phyloP scores from a whole-genome alignment of 257 asterid species.

The Rauvolfia tetraphylla region DNA sequence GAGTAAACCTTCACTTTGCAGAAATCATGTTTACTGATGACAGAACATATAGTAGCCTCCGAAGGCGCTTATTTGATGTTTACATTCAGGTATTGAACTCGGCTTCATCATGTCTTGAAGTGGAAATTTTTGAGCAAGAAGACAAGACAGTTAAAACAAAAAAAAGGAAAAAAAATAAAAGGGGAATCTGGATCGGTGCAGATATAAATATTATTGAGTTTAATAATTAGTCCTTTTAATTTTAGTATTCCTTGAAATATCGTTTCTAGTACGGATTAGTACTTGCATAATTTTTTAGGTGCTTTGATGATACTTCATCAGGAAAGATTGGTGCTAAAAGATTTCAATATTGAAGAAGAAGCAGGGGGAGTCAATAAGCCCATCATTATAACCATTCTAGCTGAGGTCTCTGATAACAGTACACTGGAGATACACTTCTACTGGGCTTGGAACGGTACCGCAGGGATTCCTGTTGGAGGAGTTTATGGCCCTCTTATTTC shows the following conservation, averaged over 20 bases:
- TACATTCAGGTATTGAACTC: constrained; percentile 30
- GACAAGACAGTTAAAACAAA: not conserved
- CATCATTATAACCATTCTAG: not conserved
- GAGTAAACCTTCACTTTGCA: constrained; percentile 36
- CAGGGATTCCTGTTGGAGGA: constrained; percentile 19
- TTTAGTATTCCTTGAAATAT: not conserved
- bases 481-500: constrained; percentile 34
- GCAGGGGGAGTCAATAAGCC: constrained; percentile 27
- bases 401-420: constrained; percentile 11
- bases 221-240: no score
- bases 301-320: not conserved
- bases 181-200: not conserved
- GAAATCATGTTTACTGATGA: constrained; percentile 32
- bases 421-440: constrained; percentile 30
- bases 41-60: constrained; percentile 23
- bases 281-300: not conserved
- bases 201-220: not conserved
- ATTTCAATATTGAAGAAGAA: constrained; percentile 24
- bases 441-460: constrained; percentile 37
- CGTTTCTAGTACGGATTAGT: not conserved
- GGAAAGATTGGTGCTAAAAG: constrained; percentile 21
- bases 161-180: no score
- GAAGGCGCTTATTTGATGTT: constrained; percentile 34
- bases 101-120: not conserved
- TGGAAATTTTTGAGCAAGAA: not conserved